Conservation (phyloP, 257 asterid genomes). For the Jacaranda copaia region DNA sequence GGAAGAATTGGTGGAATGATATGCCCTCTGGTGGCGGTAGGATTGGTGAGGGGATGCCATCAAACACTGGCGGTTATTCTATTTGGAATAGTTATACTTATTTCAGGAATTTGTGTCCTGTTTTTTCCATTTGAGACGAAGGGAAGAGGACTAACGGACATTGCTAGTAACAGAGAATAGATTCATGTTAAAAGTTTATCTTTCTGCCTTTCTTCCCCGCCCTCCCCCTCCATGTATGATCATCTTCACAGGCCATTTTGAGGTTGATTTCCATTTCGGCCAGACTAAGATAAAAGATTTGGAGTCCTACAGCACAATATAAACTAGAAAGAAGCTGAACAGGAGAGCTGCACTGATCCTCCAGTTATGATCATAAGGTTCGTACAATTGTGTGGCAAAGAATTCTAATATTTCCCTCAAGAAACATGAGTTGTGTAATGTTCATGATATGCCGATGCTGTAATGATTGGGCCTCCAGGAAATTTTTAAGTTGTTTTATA, state of each 20-base stretch:
- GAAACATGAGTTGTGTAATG: no score
- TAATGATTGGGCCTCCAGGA: no score
- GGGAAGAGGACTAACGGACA: conserved; percentile 35
- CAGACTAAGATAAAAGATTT: no score
- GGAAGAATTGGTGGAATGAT: conserved; percentile 50
- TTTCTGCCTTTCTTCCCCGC: no score
- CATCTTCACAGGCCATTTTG: background rate
- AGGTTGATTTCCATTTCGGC: background rate
- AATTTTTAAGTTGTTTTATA: no score
- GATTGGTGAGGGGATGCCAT: conserved; percentile 43
- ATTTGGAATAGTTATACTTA: conserved; percentile 38
- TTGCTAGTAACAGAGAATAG: background rate
- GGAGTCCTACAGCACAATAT: background rate
- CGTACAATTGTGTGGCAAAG: no score
- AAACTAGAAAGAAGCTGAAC: no score
- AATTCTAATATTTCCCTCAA: no score
- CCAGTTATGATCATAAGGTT: no score
- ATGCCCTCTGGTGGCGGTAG: conserved; percentile 49
- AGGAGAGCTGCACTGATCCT: no score
- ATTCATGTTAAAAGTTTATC: background rate
- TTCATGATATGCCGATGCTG: no score
- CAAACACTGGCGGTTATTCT: conserved; percentile 39
- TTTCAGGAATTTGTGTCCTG: conserved; percentile 38
- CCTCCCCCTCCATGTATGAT: background rate
- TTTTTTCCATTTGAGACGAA: conserved; percentile 44